Conservation (phyloP, 2,329 filamentous ascomycete genomes). For the Cryphonectria carpinicola region DNA sequence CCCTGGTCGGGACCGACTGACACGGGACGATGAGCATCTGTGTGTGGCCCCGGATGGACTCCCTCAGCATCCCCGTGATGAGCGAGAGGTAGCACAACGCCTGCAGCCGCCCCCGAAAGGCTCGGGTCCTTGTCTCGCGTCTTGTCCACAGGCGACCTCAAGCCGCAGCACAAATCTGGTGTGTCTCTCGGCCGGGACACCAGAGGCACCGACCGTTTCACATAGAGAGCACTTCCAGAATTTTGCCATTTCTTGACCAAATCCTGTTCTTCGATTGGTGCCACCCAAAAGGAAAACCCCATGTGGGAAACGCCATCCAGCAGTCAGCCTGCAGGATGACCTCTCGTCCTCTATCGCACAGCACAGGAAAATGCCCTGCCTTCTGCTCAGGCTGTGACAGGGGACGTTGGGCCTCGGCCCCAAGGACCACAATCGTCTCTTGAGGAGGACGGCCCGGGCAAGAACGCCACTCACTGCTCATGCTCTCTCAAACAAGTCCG, state of each 20-base stretch:
- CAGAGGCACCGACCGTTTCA: neutral
- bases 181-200: slow-evolving; percentile 13
- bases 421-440: neutral
- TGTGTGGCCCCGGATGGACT: neutral
- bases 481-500: neutral
- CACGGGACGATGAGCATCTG: neutral
- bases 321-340: neutral
- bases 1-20: slow-evolving; percentile 6
- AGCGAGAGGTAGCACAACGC: slow-evolving; percentile 11
- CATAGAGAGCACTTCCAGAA: neutral
- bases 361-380: neutral
- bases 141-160: neutral
- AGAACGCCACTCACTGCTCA: neutral
- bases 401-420: neutral
- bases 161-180: slow-evolving; percentile 8
- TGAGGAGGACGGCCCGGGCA: neutral
- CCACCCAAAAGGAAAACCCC: no score
- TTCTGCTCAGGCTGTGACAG: neutral
- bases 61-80: slow-evolving; percentile 5
- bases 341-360: neutral
- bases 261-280: neutral
- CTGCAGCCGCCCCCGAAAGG: slow-evolving; percentile 13
- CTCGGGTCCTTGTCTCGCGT: slow-evolving; percentile 3
- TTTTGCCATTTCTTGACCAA: neutral
- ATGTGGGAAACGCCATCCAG: neutral